These are phyloP conservation scores for Trichosporon faecale DNA, from an alignment of 1,284 basidiomycete genomes.

Conservation along the genomic window DNA sequence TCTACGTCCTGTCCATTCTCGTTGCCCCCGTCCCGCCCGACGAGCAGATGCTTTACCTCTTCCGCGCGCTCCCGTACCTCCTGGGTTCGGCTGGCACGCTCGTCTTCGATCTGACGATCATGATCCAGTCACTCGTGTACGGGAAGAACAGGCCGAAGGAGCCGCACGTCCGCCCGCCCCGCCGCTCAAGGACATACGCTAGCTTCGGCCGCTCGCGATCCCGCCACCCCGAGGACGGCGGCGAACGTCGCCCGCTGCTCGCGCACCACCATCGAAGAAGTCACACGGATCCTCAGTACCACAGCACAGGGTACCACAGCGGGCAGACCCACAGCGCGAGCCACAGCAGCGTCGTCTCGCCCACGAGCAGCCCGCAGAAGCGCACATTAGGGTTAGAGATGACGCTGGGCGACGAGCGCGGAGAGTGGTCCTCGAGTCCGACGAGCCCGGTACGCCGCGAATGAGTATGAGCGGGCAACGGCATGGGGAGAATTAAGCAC, in stretches of 20 bases:
- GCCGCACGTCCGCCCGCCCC: constrained; percentile 19
- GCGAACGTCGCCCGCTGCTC: background rate
- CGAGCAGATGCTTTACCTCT: constrained; percentile 42
- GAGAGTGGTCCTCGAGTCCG: background rate
- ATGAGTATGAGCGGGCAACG: background rate
- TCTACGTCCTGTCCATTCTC: constrained; percentile 83
- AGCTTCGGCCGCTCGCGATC: background rate
- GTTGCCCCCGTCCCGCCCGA: constrained; percentile 39
- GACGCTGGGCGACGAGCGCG: background rate
- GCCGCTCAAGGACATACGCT: constrained; percentile 17
- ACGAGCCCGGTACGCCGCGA: background rate
- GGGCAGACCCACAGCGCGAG: background rate
- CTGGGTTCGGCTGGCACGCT: constrained; percentile 84
- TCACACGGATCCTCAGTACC: background rate
- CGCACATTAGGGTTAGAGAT: background rate
- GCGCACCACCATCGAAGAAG: background rate
- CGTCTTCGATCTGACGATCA: constrained; percentile 82
- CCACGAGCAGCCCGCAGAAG: constrained; percentile 2
- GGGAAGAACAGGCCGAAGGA: constrained; percentile 47
- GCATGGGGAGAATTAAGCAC: background rate
- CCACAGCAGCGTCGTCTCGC: background rate
- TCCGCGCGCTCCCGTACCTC: constrained; percentile 60
- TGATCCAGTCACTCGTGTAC: constrained; percentile 62
- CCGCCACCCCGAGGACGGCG: constrained; percentile 20
- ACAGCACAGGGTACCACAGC: background rate